Percentiles rank a stretch among this genome's conserved stretches.
Evolutionary conservation across 177 flowering plant genomes (phyloP).

Genomic region (Vitis hybrid): DNA sequence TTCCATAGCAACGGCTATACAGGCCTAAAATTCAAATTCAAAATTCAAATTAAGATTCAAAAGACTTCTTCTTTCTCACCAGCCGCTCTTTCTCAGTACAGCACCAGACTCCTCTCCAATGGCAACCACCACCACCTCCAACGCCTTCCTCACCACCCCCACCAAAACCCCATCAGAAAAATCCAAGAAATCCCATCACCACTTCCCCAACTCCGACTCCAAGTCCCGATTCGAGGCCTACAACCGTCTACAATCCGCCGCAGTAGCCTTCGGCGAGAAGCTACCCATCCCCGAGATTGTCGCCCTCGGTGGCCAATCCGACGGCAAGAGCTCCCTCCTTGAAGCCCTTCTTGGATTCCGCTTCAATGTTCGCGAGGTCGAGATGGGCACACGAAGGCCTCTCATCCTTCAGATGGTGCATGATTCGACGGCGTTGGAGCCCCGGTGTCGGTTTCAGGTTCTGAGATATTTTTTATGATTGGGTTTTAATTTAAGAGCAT

Average conservation of each 20-base stretch:
- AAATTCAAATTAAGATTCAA: conserved; percentile 12
- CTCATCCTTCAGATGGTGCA: conserved; percentile 97
- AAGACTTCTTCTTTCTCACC: background rate
- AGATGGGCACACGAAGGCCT: conserved; percentile 97
- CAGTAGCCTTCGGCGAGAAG: conserved; percentile 96
- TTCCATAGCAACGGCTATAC: background rate
- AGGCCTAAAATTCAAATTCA: background rate
- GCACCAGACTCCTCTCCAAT: conserved; percentile 20
- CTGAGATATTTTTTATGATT: background rate
- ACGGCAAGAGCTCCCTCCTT: conserved; percentile 95
- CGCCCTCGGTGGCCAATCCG: conserved; percentile 96
- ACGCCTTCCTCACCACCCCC: conserved; percentile 40
- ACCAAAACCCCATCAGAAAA: conserved; percentile 49
- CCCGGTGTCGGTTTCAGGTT: conserved; percentile 96
- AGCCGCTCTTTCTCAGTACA: background rate
- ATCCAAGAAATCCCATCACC: conserved; percentile 17
- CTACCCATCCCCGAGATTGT: conserved; percentile 98
- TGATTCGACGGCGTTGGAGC: conserved; percentile 78
- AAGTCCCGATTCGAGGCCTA: conserved; percentile 87
- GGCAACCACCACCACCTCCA: conserved; percentile 36
- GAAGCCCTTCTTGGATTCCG: conserved; percentile 96
- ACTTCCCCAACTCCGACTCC: conserved; percentile 14
- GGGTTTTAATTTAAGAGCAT: background rate
- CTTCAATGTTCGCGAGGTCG: conserved; percentile 96
- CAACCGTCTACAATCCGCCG: conserved; percentile 95